Evolutionary conservation across 108 stramenopile species (phyloP).

Genomic region (Nitzschia sp.): DNA sequence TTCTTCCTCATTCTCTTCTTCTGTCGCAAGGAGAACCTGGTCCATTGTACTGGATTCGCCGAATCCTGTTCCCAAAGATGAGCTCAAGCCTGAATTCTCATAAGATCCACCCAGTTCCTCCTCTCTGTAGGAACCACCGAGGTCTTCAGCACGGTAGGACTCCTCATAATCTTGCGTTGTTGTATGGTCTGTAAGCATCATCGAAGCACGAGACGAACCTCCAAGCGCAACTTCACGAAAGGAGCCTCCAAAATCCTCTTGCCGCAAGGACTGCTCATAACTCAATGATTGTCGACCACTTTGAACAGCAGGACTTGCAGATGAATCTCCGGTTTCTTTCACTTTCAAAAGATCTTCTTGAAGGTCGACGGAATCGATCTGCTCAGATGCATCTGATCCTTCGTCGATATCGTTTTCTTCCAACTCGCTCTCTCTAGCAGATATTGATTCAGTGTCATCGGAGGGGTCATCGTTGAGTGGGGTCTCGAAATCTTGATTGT

Average conservation of each 20-base stretch:
- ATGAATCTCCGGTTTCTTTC: not conserved
- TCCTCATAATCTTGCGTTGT: conserved; percentile 11
- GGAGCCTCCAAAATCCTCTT: not conserved
- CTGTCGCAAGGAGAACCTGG: not conserved
- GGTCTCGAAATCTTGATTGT: not conserved
- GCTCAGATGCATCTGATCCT: not conserved
- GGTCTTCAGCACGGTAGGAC: conserved; percentile 10
- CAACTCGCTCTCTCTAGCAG: not conserved
- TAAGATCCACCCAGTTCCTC: conserved; percentile 4
- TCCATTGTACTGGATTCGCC: conserved; percentile 3
- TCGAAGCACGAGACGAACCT: conserved; percentile 1
- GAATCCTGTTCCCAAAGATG: not conserved
- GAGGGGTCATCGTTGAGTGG: not conserved
- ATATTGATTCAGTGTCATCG: not conserved
- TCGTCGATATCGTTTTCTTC: not conserved
- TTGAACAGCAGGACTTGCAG: too few species aligned
- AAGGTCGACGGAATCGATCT: not conserved
- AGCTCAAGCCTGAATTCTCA: not conserved
- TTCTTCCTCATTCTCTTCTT: conserved; percentile 8
- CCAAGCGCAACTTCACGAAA: conserved; percentile 1
- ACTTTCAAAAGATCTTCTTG: not conserved
- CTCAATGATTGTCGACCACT: not conserved
- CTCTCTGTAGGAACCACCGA: conserved; percentile 22
- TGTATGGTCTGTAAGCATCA: not conserved
- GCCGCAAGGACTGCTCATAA: not conserved